Base-by-base conservation (phyloP, 2,329 filamentous ascomycete genomes). In the Diaporthe caulivora region DNA sequence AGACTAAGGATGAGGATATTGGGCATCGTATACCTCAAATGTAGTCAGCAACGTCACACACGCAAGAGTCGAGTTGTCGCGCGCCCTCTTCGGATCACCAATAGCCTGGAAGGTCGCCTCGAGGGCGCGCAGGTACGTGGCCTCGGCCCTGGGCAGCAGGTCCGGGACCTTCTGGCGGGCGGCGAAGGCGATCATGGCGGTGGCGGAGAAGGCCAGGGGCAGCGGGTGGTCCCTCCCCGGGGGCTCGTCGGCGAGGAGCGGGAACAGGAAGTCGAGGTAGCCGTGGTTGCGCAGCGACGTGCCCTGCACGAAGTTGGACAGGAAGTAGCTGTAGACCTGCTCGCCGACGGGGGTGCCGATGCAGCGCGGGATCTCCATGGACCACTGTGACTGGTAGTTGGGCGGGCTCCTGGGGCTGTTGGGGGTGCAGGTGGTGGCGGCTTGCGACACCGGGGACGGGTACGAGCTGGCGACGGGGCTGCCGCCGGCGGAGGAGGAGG, bases 181-280 rank as follows among this genome's bases (percentile, higher is more conserved):
- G 2, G 69, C 74, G 42, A 75, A 75, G 71, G 74, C 72, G 44
- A 73, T 73, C 72, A 74, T 73, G 37, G 74, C 74, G 3, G 74
- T 73, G 51, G 74, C 74, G 11, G 74, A 67, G 42, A 75, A 74
- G 26, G 74, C 72, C 26, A 75, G 51, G 2, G 72, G 72, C 26
- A 75, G 47, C n/a, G 74, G 74, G 42, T 73, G 67, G 18, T 69
- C 62, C 40, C 54, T 58, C 8, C 64, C 60, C 1, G 47, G 55
- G 3, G 72, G 69, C 49, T 67, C 58, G 54, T 74, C 68, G 54
- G 65, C 71, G 24, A 75, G 55, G 8, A 75, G 44, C 2, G 74
- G 74, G n/a, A 75, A 74, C 7, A 75, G 51, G 51, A 75, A 75
- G 26, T 75, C 74, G 31, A 75, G 70, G 40, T 74, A 75, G 55